Evolutionary conservation across 495 filamentous ascomycete species (phyloP).

Genomic region (Amphirosellinia nigrospora): DNA sequence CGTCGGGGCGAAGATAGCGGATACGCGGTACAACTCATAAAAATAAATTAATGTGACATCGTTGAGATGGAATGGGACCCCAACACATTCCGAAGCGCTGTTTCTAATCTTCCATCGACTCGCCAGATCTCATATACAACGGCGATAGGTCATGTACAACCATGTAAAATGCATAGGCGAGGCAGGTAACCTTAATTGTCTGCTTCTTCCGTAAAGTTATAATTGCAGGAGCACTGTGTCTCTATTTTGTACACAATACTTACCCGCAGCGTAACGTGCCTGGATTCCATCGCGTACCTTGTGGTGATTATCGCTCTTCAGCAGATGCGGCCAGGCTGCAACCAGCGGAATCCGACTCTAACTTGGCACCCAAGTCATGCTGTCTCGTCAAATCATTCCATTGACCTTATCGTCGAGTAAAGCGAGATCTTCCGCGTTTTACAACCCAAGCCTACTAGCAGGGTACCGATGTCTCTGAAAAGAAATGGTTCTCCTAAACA

Average conservation of each 20-base stretch:
- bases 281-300: neutral
- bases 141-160: conserved; percentile 12
- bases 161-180: conserved; percentile 26
- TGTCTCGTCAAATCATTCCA: neutral
- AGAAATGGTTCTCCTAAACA: neutral
- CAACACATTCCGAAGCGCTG: neutral
- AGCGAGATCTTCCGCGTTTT: conserved; percentile 1
- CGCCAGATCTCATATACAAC: conserved; percentile 15
- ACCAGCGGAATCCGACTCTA: conserved; percentile 6
- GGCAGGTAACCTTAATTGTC: conserved; percentile 24
- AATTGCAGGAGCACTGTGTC: conserved; percentile 13
- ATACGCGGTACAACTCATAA: conserved; percentile 15
- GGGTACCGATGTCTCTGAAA: neutral
- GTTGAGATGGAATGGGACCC: neutral
- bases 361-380: neutral
- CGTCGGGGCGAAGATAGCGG: conserved; percentile 20
- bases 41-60: conserved; percentile 23
- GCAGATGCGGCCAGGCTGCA: conserved; percentile 14
- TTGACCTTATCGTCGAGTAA: neutral
- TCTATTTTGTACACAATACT: neutral
- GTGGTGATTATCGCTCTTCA: neutral
- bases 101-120: conserved; percentile 8
- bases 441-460: neutral
- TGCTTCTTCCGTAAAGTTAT: conserved; percentile 11
- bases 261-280: neutral